These are phyloP conservation scores for Brassica balearica DNA, from an alignment of 441 rosid species.

Conservation along the genomic window DNA sequence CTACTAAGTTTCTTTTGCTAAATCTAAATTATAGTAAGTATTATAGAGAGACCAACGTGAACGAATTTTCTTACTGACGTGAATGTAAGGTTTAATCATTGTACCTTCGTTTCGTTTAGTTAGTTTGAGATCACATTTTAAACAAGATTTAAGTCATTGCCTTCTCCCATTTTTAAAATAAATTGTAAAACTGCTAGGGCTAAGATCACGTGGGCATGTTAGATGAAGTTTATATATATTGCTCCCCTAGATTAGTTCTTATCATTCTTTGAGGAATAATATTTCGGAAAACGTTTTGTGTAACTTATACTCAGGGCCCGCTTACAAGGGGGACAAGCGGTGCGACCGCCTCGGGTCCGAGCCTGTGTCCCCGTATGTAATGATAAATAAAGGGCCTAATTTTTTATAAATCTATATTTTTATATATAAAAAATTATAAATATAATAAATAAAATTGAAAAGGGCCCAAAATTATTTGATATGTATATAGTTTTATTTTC, in stretches of 20 bases:
- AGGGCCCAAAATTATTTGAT: too few relatives aligned
- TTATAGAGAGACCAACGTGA: neutral
- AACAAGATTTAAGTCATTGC: neutral
- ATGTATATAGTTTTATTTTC: too few relatives aligned
- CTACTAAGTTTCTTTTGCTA: neutral
- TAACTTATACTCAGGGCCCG: neutral
- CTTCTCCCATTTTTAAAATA: neutral
- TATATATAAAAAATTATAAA: too few relatives aligned
- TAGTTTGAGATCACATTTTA: slow-evolving; percentile 16
- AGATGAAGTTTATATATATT: slow-evolving; percentile 15
- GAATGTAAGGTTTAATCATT: neutral
- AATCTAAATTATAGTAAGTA: neutral
- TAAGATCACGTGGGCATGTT: slow-evolving; percentile 6
- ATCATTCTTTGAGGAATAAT: neutral
- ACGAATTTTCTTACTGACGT: slow-evolving; percentile 10
- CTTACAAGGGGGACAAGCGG: too few relatives aligned
- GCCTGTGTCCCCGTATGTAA: too few relatives aligned
- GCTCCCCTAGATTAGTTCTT: neutral
- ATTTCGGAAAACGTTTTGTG: neutral
- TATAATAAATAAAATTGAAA: too few relatives aligned
- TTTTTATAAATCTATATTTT: too few relatives aligned
- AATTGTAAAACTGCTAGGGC: neutral
- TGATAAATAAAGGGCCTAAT: too few relatives aligned
- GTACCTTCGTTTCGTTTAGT: neutral
- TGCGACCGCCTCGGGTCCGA: too few relatives aligned